phyloP scores from a whole-genome alignment of 1,284 basidiomycete species.

The Hypsizygus ulmarius region DNA sequence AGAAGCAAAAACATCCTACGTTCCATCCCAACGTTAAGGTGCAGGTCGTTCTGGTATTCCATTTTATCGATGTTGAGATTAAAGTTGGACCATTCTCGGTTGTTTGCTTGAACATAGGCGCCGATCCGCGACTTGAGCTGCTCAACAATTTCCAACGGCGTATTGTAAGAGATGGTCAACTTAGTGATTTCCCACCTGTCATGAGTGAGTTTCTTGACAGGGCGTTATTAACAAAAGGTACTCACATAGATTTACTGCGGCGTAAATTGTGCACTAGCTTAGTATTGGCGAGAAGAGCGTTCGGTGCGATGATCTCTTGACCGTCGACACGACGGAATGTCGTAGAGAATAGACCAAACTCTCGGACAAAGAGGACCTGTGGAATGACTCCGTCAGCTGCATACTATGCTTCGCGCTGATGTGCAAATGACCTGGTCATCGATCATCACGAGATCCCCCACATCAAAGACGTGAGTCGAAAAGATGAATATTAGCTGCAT shows the following conservation, averaged over 20 bases:
- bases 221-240: slow-evolving; percentile 2
- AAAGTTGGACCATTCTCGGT: slow-evolving; percentile 69
- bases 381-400: slow-evolving; percentile 3
- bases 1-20: slow-evolving; percentile 44
- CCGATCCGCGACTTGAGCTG: slow-evolving; percentile 59
- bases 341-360: slow-evolving; percentile 82
- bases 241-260: slow-evolving; percentile 72
- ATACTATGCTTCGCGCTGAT: neutral
- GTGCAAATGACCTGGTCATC: slow-evolving; percentile 54
- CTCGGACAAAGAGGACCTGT: slow-evolving; percentile 60
- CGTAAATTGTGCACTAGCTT: slow-evolving; percentile 80
- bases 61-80: slow-evolving; percentile 70
- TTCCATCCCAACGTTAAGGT: slow-evolving; percentile 71
- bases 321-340: slow-evolving; percentile 78
- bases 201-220: neutral
- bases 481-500: slow-evolving; percentile 77
- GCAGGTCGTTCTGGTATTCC: slow-evolving; percentile 72
- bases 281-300: slow-evolving; percentile 67
- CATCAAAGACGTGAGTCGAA: slow-evolving; percentile 77
- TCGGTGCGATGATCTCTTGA: slow-evolving; percentile 79
- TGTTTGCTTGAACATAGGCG: slow-evolving; percentile 64
- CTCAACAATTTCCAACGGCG: slow-evolving; percentile 67
- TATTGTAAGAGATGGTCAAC: slow-evolving; percentile 62
- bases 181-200: slow-evolving; percentile 78
- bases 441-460: slow-evolving; percentile 78